These are phyloP conservation scores for Thelephora ganbajun DNA, from an alignment of 768 basidiomycete species.

Conservation along the genomic window DNA sequence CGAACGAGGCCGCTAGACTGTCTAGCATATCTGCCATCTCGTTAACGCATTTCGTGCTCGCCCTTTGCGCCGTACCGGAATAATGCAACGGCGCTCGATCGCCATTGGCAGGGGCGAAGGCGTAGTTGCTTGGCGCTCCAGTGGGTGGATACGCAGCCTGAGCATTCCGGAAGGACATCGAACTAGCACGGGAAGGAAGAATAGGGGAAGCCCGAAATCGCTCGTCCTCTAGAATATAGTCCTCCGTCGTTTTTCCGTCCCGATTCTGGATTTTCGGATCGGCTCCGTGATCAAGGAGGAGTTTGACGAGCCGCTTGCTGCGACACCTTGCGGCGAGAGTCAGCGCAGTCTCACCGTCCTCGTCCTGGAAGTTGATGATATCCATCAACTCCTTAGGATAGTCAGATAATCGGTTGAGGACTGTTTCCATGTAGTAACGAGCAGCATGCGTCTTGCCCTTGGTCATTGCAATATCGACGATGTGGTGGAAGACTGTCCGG, in stretches of 20 bases:
- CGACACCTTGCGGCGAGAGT: constrained; percentile 94
- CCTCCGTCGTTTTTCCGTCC: constrained; percentile 94
- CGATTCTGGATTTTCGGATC: constrained; percentile 90
- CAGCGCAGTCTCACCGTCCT: constrained; percentile 95
- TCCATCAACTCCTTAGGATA: constrained; percentile 95
- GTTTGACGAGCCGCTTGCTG: constrained; percentile 88
- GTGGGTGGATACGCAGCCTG: constrained; percentile 44
- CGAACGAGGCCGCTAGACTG: constrained; percentile 77
- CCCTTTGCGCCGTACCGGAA: constrained; percentile 74
- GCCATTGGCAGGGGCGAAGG: constrained; percentile 36
- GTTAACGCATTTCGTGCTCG: constrained; percentile 71
- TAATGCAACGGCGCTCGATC: constrained; percentile 70
- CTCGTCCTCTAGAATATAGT: constrained; percentile 98
- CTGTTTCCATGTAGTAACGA: constrained; percentile 97
- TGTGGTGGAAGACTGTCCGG: constrained; percentile 95
- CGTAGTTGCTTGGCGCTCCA: constrained; percentile 24
- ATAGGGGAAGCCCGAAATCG: constrained; percentile 87
- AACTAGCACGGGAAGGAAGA: constrained; percentile 48
- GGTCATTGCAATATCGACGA: constrained; percentile 93
- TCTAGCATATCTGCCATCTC: constrained; percentile 83
- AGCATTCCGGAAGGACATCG: constrained; percentile 64
- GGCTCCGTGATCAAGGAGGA: constrained; percentile 91
- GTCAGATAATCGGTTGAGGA: constrained; percentile 73
- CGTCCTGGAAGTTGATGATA: constrained; percentile 98
- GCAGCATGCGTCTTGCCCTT: constrained; percentile 98